Evolutionary conservation across 208 protist genomes (phyloP), one percentile per base, ranked within the genome.

Genomic region (Crithidia fasciculata): DNA sequence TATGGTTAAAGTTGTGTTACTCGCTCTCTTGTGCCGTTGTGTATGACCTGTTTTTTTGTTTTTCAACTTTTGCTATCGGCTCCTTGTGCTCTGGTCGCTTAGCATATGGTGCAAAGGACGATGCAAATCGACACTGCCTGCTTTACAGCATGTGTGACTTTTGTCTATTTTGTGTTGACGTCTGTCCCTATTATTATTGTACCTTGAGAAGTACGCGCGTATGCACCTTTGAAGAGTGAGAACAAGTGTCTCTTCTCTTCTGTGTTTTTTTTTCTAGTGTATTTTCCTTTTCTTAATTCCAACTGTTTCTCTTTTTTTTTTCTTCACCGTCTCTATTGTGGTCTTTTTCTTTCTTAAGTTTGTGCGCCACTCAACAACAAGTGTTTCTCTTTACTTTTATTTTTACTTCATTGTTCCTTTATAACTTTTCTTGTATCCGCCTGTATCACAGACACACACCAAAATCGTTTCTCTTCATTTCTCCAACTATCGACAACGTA

Each of bases 361-460:
- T 53, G 69, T 69, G 5, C n/a, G 28, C 9, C 3, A 3, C 62
- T 71, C 19, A 16, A 39, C n/a, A 60, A 15, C 53, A 43, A 44
- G 6, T 50, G 37, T 12, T 49, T 72, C 50, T n/a, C 16, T 64
- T 19, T 65, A 66, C 52, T 59, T 74, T n/a, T 64, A 37, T 56
- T 54, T 49, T 50, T 39, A 50, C 56, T 49, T 9, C 45, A 64
- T 63, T 37, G 19, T 71, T 18, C 16, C 28, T 54, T 52, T 13
- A 19, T 16, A 66, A 28, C 19, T 52, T 66, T 13, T 36, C 3
- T 50, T 18, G 19, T 18, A 7, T 64, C 7, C 12, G 58, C n/a
- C 19, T 66, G 10, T 39, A 59, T 39, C 61, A 66, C 12, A 54
- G n/a, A 66, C n/a, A 49, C n/a, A n/a, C 45, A 49, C 7, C 45